Evolutionary conservation across 768 basidiomycete genomes (phyloP), one percentile per base, ranked within the genome.

Genomic region (Tricholoma sp.): DNA sequence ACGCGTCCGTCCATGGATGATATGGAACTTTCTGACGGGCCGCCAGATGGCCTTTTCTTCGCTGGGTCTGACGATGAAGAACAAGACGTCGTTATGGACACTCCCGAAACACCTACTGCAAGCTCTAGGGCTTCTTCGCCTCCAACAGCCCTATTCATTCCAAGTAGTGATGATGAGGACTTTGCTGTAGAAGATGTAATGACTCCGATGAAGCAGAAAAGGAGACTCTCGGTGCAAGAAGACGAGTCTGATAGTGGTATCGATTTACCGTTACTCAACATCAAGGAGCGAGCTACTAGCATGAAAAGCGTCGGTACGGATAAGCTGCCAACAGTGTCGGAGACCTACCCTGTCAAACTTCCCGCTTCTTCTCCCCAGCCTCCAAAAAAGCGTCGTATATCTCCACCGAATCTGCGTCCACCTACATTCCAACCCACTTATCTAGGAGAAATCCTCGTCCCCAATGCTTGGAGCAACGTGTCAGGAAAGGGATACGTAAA

Each of bases 391-490:
- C 78, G 80, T 22, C 83, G 81, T 12, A 57, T 81, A 29, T 80
- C 76, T 1, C 65, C 68, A 43, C 62, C 69, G 14, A 37, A 56
- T 14, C 46, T 60, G 62, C 21, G 61, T 49, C 61, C 52, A 11
- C 57, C 56, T 52, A 45, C 56, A 19, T 60, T 63, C 58, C 61
- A 57, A 11, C 74, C 76, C 1, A 74, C 69, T 10, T 91, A 88
- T 64, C 62, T 91, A 24, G 89, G 89, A 10, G 85, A 84, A 50
- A 75, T 90, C 51, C 59, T 90, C 9, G 79, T 90, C 21, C 78
- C 80, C 19, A 86, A 88, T 63, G 89, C 88, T 9, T 91, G 88
- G 88, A 89, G 87, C 60, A 91, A 85, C 39, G 86, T 81, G 12
- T 86, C 81, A 50, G 89, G 89, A 1, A 83, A 78, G 62, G 85